Conservation (phyloP, 768 basidiomycete species). For the Mycena rebaudengoi region DNA sequence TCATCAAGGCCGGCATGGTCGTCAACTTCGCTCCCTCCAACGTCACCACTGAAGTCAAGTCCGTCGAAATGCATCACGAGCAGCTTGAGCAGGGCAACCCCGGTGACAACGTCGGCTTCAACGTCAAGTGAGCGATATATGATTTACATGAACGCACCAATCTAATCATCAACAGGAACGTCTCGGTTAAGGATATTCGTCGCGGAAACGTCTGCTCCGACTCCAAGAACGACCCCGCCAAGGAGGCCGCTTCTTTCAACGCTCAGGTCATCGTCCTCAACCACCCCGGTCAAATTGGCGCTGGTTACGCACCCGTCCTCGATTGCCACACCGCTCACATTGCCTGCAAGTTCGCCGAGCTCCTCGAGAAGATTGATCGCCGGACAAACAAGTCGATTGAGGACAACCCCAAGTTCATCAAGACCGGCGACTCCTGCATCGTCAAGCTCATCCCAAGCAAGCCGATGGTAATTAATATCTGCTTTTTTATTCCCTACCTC, state of each 20-base stretch:
- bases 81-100: constrained; percentile 94
- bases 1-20: constrained; percentile 99
- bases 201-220: constrained; percentile 99
- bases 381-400: constrained; percentile 96
- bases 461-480: constrained; percentile 73
- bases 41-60: constrained; percentile 99
- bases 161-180: constrained; percentile 71
- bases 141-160: neutral
- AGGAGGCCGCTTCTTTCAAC: constrained; percentile 99
- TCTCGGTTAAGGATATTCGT: constrained; percentile 99
- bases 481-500: neutral
- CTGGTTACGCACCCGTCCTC: constrained; percentile 98
- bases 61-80: constrained; percentile 99
- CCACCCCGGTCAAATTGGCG: constrained; percentile 99
- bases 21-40: constrained; percentile 96
- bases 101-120: constrained; percentile 99
- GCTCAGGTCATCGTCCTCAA: constrained; percentile 99
- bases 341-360: constrained; percentile 98
- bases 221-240: constrained; percentile 99
- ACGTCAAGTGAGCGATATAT: constrained; percentile 79
- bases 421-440: constrained; percentile 99
- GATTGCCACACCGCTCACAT: constrained; percentile 99
- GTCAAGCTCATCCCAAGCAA: constrained; percentile 97
- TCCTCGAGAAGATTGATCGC: constrained; percentile 99
- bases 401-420: constrained; percentile 93